These are phyloP conservation scores for Phyllosticta paracitricarpa DNA, from an alignment of 2,329 filamentous ascomycete genomes.

Conservation along the genomic window DNA sequence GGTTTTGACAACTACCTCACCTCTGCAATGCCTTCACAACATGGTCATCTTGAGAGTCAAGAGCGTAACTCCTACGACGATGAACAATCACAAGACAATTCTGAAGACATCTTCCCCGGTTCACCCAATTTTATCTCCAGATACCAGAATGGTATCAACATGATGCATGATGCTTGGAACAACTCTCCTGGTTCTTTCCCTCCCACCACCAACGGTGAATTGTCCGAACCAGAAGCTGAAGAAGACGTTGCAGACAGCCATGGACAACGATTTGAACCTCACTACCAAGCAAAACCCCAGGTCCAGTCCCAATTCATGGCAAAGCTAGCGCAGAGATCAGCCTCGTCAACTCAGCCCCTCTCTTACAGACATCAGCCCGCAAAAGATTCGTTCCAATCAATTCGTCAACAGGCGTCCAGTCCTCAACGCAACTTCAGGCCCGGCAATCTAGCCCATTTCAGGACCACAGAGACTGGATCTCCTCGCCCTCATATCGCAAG, in stretches of 20 bases:
- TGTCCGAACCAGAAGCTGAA: not conserved
- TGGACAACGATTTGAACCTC: not conserved
- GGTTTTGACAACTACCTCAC: not conserved
- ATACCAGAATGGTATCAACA: not conserved
- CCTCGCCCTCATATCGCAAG: too few species aligned
- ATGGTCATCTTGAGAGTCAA: not conserved
- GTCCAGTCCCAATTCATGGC: not conserved
- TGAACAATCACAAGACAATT: not conserved
- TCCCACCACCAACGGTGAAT: not conserved
- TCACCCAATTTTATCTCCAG: not conserved
- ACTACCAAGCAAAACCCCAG: not conserved
- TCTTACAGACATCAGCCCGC: not conserved
- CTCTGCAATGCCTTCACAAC: not conserved
- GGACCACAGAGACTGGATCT: not conserved
- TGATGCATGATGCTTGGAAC: not conserved
- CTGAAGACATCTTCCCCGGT: not conserved
- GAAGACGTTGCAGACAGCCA: not conserved
- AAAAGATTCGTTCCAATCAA: not conserved
- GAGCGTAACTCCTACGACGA: not conserved
- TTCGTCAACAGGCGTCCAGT: not conserved
- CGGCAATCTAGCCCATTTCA: too few species aligned
- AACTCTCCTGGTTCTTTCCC: not conserved
- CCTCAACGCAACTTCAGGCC: too few species aligned
- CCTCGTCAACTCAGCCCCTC: not conserved
- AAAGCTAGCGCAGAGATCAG: not conserved